Base-by-base conservation (phyloP, 164 flowering plant species). In the Berberis thunbergii region DNA sequence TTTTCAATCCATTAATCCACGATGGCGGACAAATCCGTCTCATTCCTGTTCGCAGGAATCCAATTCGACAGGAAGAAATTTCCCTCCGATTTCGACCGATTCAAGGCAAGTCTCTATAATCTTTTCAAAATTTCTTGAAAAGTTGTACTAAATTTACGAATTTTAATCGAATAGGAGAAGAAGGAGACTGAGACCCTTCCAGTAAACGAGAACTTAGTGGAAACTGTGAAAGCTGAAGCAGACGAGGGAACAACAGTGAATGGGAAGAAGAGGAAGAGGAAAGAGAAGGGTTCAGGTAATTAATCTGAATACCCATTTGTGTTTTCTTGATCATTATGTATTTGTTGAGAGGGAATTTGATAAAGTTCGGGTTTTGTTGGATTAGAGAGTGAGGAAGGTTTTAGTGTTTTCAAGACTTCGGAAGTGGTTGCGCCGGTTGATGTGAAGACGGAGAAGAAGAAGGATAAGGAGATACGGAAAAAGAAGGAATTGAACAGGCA, bases 31-130 rank as follows among this genome's bases (percentile, higher is more conserved):
- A 69, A 58, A 49, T 11, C 26, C 41, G 3, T 40, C 4, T 84
- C 89, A 0, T 86, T 84, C 63, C 64, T 91, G 67, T 89, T 92
- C 73, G 58, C 85, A 0, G 96, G 98, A 13, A 67, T 75, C 50
- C 75, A 65, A 10, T 89, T 92, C 69, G 67, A 92, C 61, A 75
- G 76, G 41, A 87, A 86, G 74, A 86, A 74, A 64, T 89, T 26
- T 54, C 74, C 85, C 64, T 8, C 6, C 6, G 96, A 87, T 73
- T 79, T 92, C 59, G 72, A 78, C 60, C 74, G 71, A 72, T 91
- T 88, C 62, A 58, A 79, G 83, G 93, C 83, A 61, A 58, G 44
- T 9, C 42, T 41, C 11, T 9, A 39, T 3, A 11, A 0, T 53
- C 3, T 54, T n/a, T 63, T 39, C 6, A 49, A 44, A 38, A 2